Percentiles rank a stretch among this genome's conserved stretches.
Conservation (phyloP, 306 rosid species). For the Nissolia schottii region DNA sequence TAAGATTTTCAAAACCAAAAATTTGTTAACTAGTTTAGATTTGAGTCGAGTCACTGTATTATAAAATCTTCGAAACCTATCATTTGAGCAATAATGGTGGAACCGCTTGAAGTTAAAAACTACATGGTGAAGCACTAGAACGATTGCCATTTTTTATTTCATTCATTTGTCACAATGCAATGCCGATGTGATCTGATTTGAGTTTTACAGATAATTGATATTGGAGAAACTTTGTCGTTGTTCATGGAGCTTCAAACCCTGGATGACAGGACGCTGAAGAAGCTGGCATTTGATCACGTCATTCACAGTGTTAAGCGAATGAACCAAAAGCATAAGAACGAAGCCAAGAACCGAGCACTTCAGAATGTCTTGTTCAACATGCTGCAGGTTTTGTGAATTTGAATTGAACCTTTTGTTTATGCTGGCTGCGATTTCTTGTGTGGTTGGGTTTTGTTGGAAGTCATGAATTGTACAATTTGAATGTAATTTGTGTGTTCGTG, state of each 20-base stretch:
- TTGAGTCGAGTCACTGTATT: no score
- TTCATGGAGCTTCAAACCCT: constrained; percentile 83
- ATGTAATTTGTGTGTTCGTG: neutral
- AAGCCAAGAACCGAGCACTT: constrained; percentile 68
- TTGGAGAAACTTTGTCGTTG: constrained; percentile 56
- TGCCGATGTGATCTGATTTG: neutral
- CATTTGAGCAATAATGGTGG: no score
- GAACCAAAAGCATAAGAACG: constrained; percentile 77
- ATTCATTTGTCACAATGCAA: neutral
- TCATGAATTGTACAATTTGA: neutral
- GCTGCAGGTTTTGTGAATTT: constrained; percentile 51
- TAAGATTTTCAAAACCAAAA: neutral
- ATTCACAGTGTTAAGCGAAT: constrained; percentile 67
- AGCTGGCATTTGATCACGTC: constrained; percentile 61
- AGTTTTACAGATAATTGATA: constrained; percentile 44
- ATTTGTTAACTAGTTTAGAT: no score
- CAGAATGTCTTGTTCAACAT: constrained; percentile 63
- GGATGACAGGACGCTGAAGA: constrained; percentile 50
- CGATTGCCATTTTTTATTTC: no score
- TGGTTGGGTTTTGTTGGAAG: neutral
- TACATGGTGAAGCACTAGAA: neutral
- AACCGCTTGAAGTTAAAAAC: neutral
- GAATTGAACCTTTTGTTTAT: neutral
- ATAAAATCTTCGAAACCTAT: no score
- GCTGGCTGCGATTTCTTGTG: neutral